Base-by-base conservation (phyloP, 371 early-diverging fungal species). In the Mortierella sp. region DNA sequence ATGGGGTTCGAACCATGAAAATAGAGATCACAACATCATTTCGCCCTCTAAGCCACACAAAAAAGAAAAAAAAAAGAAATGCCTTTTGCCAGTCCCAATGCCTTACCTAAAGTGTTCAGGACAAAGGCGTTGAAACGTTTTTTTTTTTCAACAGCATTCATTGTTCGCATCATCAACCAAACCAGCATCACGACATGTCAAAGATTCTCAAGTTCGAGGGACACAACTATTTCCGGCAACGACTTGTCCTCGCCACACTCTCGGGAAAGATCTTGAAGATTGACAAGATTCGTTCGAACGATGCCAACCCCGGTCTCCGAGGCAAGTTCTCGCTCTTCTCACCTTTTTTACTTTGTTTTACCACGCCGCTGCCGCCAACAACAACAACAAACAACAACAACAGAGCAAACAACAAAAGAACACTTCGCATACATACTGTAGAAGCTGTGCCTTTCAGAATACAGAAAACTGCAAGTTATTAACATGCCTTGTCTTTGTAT, bases 221-320 rank as follows among this genome's bases (percentile, higher is more conserved):
- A 21, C 96, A 96, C 89, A 91, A 92, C 79, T 95, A 95, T 79
- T 89, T 99, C 74, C 91, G 97, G 75, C 97, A 98, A 87, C 91
- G 99, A 55, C 93, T 99, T 74, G 90, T 99, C n/a, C 90, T 99
- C 70, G 94, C 98, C n/a, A 95, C 96, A 11, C 91, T 99, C 71
- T 94, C 96, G 78, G 96, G 96, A 78, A 93, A 92, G 63, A 83
- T 95, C 9, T 91, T 99, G 65, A 94, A 96, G 78, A 97, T 99
- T 82, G 96, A 96, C 78, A 93, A 95, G 83, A 98, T 99, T 84
- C 93, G 98, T 42, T 88, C 95, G 5, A 93, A 96, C 80, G 97
- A 97, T 81, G 94, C 95, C 60, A 92, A 95, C 89, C 96, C 98
- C 16, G 99, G 99, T 82, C 91, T 98, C 55, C 89, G 92, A 91